A percentile compares a stretch with the other conserved stretches of the same genome.
These are phyloP conservation scores for Obba rivulosa DNA, from an alignment of 768 basidiomycete species.

Conservation along the genomic window DNA sequence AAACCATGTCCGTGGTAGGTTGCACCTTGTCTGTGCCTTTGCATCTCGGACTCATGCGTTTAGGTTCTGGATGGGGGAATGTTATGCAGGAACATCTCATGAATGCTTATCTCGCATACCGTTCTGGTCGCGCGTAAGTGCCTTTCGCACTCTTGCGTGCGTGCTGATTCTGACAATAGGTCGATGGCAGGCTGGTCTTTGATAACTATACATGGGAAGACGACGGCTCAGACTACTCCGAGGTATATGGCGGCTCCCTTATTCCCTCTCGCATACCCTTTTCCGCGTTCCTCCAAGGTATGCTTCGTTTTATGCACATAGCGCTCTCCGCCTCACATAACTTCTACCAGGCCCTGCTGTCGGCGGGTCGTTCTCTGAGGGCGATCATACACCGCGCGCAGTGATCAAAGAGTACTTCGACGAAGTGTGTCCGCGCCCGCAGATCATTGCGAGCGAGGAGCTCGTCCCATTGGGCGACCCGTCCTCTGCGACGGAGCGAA, in stretches of 20 bases:
- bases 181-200: slow-evolving; percentile 38
- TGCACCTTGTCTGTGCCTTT: neutral
- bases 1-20: slow-evolving; percentile 17
- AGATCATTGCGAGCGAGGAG: slow-evolving; percentile 22
- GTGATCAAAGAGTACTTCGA: slow-evolving; percentile 43
- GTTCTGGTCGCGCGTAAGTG: slow-evolving; percentile 44
- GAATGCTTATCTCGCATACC: slow-evolving; percentile 43
- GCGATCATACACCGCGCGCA: slow-evolving; percentile 35
- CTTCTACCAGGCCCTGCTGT: slow-evolving; percentile 35
- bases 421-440: slow-evolving; percentile 41
- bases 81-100: slow-evolving; percentile 53
- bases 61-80: slow-evolving; percentile 59
- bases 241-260: slow-evolving; percentile 38
- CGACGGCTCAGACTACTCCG: slow-evolving; percentile 35
- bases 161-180: neutral
- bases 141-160: neutral
- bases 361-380: slow-evolving; percentile 33
- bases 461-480: slow-evolving; percentile 19
- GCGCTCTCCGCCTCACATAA: neutral
- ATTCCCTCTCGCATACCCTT: slow-evolving; percentile 53
- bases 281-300: slow-evolving; percentile 47
- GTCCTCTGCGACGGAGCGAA: slow-evolving; percentile 29
- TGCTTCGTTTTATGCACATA: slow-evolving; percentile 4
- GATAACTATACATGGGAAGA: slow-evolving; percentile 54
- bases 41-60: neutral